Evolutionary conservation across 306 rosid species (phyloP).

Genomic region (Erythrophleum fordii): DNA sequence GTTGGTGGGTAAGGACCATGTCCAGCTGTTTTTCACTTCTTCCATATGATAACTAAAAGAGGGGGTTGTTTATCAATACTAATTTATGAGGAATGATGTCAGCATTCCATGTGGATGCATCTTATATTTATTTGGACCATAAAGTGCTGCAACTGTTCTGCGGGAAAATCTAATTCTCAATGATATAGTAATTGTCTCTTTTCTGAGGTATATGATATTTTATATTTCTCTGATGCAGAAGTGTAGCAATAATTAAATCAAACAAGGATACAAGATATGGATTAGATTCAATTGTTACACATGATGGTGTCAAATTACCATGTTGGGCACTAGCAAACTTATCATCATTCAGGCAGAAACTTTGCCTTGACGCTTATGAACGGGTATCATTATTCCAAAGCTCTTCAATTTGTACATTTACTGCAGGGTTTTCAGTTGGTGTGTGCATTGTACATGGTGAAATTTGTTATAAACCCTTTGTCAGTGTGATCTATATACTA

Average conservation of each 20-base stretch:
- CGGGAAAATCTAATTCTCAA: background rate
- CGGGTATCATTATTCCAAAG: constrained; percentile 52
- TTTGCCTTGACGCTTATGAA: constrained; percentile 73
- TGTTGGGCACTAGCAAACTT: constrained; percentile 78
- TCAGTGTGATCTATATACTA: constrained; percentile 1
- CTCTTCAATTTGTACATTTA: constrained; percentile 22
- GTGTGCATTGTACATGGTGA: background rate
- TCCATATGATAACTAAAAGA: background rate
- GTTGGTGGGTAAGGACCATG: background rate
- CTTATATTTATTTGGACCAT: constrained; percentile 18
- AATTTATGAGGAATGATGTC: constrained; percentile 14
- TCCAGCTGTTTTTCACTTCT: background rate
- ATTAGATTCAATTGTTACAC: constrained; percentile 89
- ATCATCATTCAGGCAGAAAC: constrained; percentile 73
- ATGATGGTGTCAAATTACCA: constrained; percentile 78
- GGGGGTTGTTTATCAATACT: background rate
- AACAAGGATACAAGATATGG: constrained; percentile 89
- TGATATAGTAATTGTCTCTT: background rate
- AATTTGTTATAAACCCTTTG: constrained; percentile 9
- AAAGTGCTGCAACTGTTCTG: constrained; percentile 4
- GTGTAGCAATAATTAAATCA: constrained; percentile 84
- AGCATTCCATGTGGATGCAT: constrained; percentile 11
- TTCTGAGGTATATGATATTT: background rate
- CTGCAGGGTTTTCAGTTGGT: constrained; percentile 1
- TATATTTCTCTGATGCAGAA: constrained; percentile 55